Evolutionary conservation across 495 filamentous ascomycete genomes (phyloP), one percentile per base, ranked within the genome.

Genomic region (Penicillium samsonianum): DNA sequence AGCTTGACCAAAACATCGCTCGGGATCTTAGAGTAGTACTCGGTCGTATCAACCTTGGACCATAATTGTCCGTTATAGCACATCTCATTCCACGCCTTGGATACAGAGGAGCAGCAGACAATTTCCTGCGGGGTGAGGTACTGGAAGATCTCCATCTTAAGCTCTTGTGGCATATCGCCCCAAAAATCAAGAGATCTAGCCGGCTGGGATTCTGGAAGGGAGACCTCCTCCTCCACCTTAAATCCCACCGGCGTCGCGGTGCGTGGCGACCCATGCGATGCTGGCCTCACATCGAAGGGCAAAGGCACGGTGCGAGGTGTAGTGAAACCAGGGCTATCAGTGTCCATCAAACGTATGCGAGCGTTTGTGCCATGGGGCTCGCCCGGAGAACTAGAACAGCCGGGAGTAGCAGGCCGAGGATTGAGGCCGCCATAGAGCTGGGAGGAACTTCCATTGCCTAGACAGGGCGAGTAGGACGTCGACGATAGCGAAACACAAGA

Each of bases 61-160:
- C 94, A 98, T 17, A 98, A 75, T 72, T 98, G 94, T 8, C 94
- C 94, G 69, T 98, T 94, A 60, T 91, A 96, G 74, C 93, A 97
- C 78, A 91, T 88, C 31, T 81, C 75, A 69, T 96, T 78, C 81
- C 94, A 98, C 16, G 80, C 68, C 64, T 84, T 91, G 64, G 85
- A 91, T n/a, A 96, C 88, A 14, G 81, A 72, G 5, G 94, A 95
- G 46, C 83, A 84, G 51, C 89, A 85, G 10, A 98, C 83, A 46
- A 98, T 84, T 67, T 98, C 87, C 63, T 84, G 90, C 11, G 93
- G 92, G 26, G 75, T 80, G 26, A 98, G 73, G 64, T 87, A 90
- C 5, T 81, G 78, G 54, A 98, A 82, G 50, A 98, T 85, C 35
- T 87, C 71, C 59, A 94, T 81, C 63, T 86, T 87, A 51, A 98